These are phyloP conservation scores for Scheffersomyces lignicola DNA, from an alignment of 1,139 yeast species.

Conservation along the genomic window DNA sequence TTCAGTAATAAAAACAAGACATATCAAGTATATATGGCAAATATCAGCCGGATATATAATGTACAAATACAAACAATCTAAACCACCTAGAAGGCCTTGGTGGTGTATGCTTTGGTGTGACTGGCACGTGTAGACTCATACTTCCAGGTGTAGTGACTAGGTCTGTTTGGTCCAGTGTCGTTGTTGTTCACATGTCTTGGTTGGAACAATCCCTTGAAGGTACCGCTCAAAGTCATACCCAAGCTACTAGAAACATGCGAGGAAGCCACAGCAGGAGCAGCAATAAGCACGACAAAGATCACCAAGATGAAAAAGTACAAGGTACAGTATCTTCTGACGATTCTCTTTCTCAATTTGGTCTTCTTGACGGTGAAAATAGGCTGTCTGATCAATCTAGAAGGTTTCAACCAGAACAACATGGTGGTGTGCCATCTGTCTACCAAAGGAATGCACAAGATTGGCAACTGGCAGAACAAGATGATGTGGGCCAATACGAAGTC, in stretches of 20 bases:
- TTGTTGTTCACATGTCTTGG: constrained; percentile 80
- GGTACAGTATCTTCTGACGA: constrained; percentile 92
- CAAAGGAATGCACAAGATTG: constrained; percentile 80
- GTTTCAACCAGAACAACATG: constrained; percentile 98
- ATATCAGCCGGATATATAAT: neutral
- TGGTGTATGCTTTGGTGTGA: constrained; percentile 55
- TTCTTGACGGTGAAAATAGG: constrained; percentile 98
- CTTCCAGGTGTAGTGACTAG: constrained; percentile 49
- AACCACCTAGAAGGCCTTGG: constrained; percentile 48
- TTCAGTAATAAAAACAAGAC: constrained; percentile 1
- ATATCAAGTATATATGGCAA: neutral
- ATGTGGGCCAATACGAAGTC: constrained; percentile 93
- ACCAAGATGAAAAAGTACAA: constrained; percentile 73
- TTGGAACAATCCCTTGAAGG: constrained; percentile 69
- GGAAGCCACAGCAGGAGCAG: constrained; percentile 89
- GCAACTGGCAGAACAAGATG: constrained; percentile 84
- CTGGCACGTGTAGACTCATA: constrained; percentile 47
- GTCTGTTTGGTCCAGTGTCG: constrained; percentile 70
- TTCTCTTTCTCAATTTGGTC: constrained; percentile 95
- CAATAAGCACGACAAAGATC: constrained; percentile 73
- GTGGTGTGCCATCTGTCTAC: constrained; percentile 98
- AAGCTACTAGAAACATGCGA: constrained; percentile 27
- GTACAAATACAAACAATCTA: constrained; percentile 1
- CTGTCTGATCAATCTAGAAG: constrained; percentile 97
- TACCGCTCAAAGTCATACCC: constrained; percentile 42